Evolutionary conservation across 495 filamentous ascomycete species (phyloP).

Genomic region (Antarctomyces pellizariae): DNA sequence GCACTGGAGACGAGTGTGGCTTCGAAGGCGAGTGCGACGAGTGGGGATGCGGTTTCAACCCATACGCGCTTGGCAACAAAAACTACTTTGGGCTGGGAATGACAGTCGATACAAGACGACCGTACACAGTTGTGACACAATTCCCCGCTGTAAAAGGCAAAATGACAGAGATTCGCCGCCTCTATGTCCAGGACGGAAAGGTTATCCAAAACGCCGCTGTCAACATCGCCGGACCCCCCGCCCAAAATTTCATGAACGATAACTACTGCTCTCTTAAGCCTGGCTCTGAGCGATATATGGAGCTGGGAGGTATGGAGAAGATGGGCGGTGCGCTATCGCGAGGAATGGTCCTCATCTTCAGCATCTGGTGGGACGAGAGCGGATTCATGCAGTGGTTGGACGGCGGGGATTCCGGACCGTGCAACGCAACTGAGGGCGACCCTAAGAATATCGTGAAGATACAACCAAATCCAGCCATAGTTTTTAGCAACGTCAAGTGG

Average conservation of each 20-base stretch:
- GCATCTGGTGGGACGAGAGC: conserved; percentile 36
- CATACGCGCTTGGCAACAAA: conserved; percentile 29
- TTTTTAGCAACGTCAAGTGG: conserved; percentile 39
- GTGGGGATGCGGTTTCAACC: conserved; percentile 40
- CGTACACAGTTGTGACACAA: conserved; percentile 44
- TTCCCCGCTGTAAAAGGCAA: conserved; percentile 26
- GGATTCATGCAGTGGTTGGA: conserved; percentile 41
- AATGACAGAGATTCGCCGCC: conserved; percentile 30
- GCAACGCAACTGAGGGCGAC: conserved; percentile 26
- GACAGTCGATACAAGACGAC: conserved; percentile 31
- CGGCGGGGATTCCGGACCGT: conserved; percentile 29
- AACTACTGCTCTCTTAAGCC: conserved; percentile 32
- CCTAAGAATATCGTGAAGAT: conserved; percentile 24
- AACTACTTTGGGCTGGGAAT: conserved; percentile 31
- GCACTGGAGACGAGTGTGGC: conserved; percentile 23
- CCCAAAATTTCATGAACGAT: conserved; percentile 27
- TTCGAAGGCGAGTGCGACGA: conserved; percentile 36
- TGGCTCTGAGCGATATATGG: conserved; percentile 24
- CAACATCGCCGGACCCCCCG: conserved; percentile 21
- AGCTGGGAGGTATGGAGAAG: conserved; percentile 27
- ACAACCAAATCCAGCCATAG: conserved; percentile 25
- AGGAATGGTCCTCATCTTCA: conserved; percentile 44
- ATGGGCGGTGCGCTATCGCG: conserved; percentile 34
- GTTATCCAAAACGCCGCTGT: conserved; percentile 21
- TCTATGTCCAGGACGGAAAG: conserved; percentile 36